Percentiles rank a stretch among this genome's conserved stretches.
These are phyloP conservation scores for Irpex sp. DNA, from an alignment of 1,284 basidiomycete genomes.

Conservation along the genomic window DNA sequence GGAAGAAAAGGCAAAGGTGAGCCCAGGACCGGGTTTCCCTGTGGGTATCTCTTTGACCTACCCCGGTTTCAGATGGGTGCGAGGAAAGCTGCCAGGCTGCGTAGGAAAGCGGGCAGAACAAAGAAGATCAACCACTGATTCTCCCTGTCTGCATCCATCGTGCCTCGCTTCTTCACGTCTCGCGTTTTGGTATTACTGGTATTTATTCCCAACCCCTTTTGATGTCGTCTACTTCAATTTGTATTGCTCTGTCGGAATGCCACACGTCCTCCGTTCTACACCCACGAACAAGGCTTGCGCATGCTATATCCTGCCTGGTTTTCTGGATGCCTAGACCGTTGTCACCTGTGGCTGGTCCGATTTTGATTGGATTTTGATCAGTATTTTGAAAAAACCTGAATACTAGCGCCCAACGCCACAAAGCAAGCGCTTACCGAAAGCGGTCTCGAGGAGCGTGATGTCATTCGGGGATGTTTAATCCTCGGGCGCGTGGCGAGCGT, in stretches of 20 bases:
- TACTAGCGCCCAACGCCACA: background rate
- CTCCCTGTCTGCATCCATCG: background rate
- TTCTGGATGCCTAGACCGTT: too few relatives aligned
- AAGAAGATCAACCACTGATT: slow-evolving; percentile 73
- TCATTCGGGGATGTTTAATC: background rate
- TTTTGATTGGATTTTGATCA: background rate
- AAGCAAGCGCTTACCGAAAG: background rate
- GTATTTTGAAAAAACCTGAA: background rate
- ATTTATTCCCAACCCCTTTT: background rate
- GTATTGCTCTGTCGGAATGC: background rate
- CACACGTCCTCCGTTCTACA: too few relatives aligned
- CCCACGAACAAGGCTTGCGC: too few relatives aligned
- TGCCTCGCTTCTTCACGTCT: background rate
- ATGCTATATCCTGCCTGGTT: too few relatives aligned
- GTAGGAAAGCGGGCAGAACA: slow-evolving; percentile 65
- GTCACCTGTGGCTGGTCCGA: too few relatives aligned
- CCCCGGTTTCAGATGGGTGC: slow-evolving; percentile 65
- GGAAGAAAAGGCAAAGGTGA: slow-evolving; percentile 68
- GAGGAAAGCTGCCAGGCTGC: slow-evolving; percentile 65
- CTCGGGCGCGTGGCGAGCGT: background rate
- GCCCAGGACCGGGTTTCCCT: slow-evolving; percentile 12
- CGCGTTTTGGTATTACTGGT: background rate
- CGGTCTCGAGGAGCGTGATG: background rate
- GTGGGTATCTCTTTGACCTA: background rate
- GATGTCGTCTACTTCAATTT: background rate